phyloP scores from a whole-genome alignment of 2,329 filamentous ascomycete species.

The Botrytis pseudocinerea region DNA sequence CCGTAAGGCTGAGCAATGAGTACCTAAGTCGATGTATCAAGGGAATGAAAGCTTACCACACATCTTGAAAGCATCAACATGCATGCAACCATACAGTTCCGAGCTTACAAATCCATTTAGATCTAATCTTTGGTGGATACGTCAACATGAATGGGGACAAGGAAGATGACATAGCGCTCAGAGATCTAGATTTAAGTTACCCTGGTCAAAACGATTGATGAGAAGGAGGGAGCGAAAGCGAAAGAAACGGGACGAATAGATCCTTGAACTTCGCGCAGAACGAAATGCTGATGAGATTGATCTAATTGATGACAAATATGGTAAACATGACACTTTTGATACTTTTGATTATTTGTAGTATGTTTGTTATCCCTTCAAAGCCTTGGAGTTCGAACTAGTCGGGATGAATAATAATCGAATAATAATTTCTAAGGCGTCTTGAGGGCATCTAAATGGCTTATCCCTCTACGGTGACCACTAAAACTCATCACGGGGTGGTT shows the following conservation, averaged over 20 bases:
- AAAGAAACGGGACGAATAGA: background rate
- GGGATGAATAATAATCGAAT: background rate
- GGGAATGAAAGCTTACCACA: slow-evolving; percentile 4
- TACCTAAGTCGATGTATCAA: background rate
- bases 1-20: slow-evolving; percentile 13
- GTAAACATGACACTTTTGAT: slow-evolving; percentile 3
- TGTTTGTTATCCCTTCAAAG: background rate
- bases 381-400: background rate
- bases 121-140: background rate
- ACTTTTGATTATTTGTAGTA: background rate
- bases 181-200: background rate
- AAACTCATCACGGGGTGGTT: background rate
- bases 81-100: background rate
- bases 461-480: background rate
- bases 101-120: slow-evolving; percentile 17
- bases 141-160: background rate
- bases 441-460: background rate
- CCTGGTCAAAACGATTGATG: background rate
- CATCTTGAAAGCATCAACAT: slow-evolving; percentile 6
- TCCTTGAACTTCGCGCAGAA: background rate
- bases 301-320: slow-evolving; percentile 5
- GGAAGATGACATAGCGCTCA: background rate
- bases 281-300: background rate
- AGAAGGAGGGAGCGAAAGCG: background rate
- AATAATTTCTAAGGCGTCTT: background rate